Percentiles rank a stretch among this genome's conserved stretches.
Conservation (phyloP, 1,284 basidiomycete genomes). For the Malassezia psittaci region DNA sequence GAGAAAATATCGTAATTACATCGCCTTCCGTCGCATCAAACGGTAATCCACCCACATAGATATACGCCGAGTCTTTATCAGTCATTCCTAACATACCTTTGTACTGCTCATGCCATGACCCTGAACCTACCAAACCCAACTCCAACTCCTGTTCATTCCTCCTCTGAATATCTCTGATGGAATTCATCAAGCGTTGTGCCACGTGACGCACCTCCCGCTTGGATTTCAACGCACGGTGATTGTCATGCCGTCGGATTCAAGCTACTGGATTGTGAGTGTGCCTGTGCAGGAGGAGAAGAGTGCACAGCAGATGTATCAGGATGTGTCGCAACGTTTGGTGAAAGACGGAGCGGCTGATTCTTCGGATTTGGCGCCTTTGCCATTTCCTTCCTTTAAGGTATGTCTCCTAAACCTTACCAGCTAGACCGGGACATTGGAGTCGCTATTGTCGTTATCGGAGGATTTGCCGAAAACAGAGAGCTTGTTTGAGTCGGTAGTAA, state of each 20-base stretch:
- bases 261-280: conserved; percentile 54
- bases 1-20: conserved; percentile 92
- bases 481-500: conserved; percentile 75
- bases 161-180: conserved; percentile 80
- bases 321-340: conserved; percentile 48
- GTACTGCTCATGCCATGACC: conserved; percentile 96
- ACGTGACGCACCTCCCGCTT: conserved; percentile 5
- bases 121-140: conserved; percentile 58
- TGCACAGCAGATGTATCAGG: conserved; percentile 50
- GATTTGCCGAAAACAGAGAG: conserved; percentile 81
- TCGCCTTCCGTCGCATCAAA: conserved; percentile 78
- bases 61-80: conserved; percentile 73
- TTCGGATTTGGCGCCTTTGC: conserved; percentile 33
- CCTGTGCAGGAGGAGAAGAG: conserved; percentile 51
- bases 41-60: conserved; percentile 62
- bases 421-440: conserved; percentile 76
- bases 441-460: conserved; percentile 79
- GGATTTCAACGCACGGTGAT: conserved; percentile 10
- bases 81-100: conserved; percentile 54
- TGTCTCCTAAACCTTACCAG: conserved; percentile 69
- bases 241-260: conserved; percentile 52
- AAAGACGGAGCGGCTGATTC: conserved; percentile 32
- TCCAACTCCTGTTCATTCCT: conserved; percentile 90
- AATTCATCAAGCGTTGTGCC: conserved; percentile 39
- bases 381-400: conserved; percentile 54